Evolutionary conservation across 768 basidiomycete species (phyloP).

Genomic region (Cantharellus anzutake): DNA sequence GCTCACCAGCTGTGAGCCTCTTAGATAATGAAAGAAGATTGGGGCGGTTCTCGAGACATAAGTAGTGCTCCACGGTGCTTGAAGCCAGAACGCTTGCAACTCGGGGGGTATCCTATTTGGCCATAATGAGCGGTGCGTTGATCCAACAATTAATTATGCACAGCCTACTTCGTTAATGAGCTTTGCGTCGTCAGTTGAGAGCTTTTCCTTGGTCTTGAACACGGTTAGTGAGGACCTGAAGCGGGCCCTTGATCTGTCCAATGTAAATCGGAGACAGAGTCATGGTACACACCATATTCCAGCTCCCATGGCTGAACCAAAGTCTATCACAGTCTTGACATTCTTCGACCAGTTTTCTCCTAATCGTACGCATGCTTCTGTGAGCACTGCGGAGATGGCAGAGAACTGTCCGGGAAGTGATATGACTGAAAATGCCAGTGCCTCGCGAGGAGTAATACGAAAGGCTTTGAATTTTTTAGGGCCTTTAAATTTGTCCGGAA

Average conservation of each 20-base stretch:
- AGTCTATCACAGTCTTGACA: conserved; percentile 51
- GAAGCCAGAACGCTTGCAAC: neutral
- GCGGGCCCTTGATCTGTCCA: conserved; percentile 34
- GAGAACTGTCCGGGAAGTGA: conserved; percentile 78
- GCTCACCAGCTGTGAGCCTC: conserved; percentile 25
- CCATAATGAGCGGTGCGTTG: too few relatives aligned
- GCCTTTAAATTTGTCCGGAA: neutral
- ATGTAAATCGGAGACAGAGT: neutral
- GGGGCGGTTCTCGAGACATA: conserved; percentile 60
- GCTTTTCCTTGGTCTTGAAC: conserved; percentile 10
- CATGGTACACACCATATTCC: conserved; percentile 48
- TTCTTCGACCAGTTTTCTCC: conserved; percentile 32
- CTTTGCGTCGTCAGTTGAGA: conserved; percentile 13
- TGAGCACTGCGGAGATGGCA: conserved; percentile 55
- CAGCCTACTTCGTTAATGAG: neutral
- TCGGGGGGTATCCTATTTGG: too few relatives aligned
- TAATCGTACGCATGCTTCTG: conserved; percentile 42
- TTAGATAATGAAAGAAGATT: conserved; percentile 50
- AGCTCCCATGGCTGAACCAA: conserved; percentile 69
- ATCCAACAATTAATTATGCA: too few relatives aligned
- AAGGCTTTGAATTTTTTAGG: conserved; percentile 45
- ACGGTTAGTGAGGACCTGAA: conserved; percentile 24
- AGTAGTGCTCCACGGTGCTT: conserved; percentile 39
- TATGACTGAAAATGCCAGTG: conserved; percentile 67
- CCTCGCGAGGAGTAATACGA: conserved; percentile 46